These are phyloP conservation scores for Phialemoniopsis sp. DNA, from an alignment of 2,329 filamentous ascomycete genomes.

Conservation along the genomic window DNA sequence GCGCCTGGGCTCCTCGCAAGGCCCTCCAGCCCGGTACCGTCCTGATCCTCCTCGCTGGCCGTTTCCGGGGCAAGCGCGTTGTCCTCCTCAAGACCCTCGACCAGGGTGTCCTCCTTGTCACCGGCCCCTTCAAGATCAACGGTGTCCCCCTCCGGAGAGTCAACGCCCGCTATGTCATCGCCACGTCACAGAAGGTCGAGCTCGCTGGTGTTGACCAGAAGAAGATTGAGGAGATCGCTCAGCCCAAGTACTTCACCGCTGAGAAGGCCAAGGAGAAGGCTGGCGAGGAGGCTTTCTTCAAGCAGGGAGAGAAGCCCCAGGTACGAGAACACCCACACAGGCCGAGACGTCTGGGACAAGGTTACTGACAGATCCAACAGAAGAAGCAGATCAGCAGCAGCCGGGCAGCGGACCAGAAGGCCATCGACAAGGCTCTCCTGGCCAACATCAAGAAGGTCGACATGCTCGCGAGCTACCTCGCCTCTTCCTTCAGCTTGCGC, in stretches of 20 bases:
- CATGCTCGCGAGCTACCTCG: slow-evolving; percentile 88
- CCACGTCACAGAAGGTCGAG: slow-evolving; percentile 81
- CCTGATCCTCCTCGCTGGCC: slow-evolving; percentile 98
- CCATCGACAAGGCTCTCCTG: slow-evolving; percentile 93
- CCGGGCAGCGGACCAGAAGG: slow-evolving; percentile 96
- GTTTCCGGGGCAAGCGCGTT: slow-evolving; percentile 99
- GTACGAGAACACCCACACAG: slow-evolving; percentile 56
- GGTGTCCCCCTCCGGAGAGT: slow-evolving; percentile 94
- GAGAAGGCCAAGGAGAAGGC: slow-evolving; percentile 96
- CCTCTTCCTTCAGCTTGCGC: slow-evolving; percentile 94
- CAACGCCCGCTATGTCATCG: slow-evolving; percentile 91
- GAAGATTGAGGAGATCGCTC: slow-evolving; percentile 77
- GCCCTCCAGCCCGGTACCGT: slow-evolving; percentile 92
- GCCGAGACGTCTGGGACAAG: no score
- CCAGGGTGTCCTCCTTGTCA: slow-evolving; percentile 97
- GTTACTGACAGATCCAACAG: slow-evolving; percentile 50
- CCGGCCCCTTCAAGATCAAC: slow-evolving; percentile 99
- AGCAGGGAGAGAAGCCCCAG: slow-evolving; percentile 97
- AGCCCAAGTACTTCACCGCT: slow-evolving; percentile 89
- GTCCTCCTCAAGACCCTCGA: slow-evolving; percentile 96
- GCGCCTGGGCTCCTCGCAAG: slow-evolving; percentile 80
- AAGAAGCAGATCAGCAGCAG: slow-evolving; percentile 95
- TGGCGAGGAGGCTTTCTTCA: slow-evolving; percentile 98
- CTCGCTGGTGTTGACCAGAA: slow-evolving; percentile 80
- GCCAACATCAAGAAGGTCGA: slow-evolving; percentile 98